Evolutionary conservation across 495 filamentous ascomycete genomes (phyloP).

Genomic region (Xylaria cubensis): DNA sequence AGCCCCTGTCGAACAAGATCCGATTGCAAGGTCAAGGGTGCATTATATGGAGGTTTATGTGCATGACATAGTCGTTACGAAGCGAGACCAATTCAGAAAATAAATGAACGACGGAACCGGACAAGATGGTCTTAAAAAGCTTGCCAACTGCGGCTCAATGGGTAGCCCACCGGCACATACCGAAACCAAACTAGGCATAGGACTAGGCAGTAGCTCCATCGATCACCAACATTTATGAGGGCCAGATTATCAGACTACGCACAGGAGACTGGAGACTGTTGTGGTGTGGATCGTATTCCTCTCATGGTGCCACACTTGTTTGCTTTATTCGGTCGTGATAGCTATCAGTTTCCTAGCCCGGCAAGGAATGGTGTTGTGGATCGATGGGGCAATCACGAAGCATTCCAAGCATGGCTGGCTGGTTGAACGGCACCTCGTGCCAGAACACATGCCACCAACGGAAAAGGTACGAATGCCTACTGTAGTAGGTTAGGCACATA

Average conservation of each 20-base stretch:
- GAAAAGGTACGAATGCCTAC: slow-evolving; percentile 2
- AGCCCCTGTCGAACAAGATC: slow-evolving; percentile 10
- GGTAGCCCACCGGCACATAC: slow-evolving; percentile 14
- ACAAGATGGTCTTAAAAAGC: slow-evolving; percentile 6
- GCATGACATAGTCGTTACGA: slow-evolving; percentile 16
- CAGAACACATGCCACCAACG: slow-evolving; percentile 1
- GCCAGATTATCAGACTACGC: background rate
- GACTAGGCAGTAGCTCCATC: slow-evolving; percentile 2
- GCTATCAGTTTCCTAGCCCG: slow-evolving; percentile 16
- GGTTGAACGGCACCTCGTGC: background rate
- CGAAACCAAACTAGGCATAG: slow-evolving; percentile 6
- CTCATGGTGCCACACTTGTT: slow-evolving; percentile 10
- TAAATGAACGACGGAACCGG: slow-evolving; percentile 6
- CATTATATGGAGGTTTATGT: slow-evolving; percentile 9
- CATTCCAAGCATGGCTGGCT: slow-evolving; percentile 12
- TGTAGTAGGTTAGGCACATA: background rate
- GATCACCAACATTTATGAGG: background rate
- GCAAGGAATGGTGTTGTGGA: slow-evolving; percentile 15
- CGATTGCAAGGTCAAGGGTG: slow-evolving; percentile 10
- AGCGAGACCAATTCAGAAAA: background rate
- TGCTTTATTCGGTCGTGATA: background rate
- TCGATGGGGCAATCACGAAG: slow-evolving; percentile 9
- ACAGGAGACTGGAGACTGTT: background rate
- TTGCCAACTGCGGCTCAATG: slow-evolving; percentile 18
- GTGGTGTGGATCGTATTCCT: slow-evolving; percentile 21